Conservation (phyloP, 164 flowering plant genomes). For the grape (Vitis vinifera) region ASM3070453v1 NC_081819.1:21993001-21993500, state of each 20-base stretch:
- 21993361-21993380: slow-evolving; percentile 62
- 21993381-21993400: slow-evolving; percentile 38
- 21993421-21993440: slow-evolving; percentile 37
- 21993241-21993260: slow-evolving; percentile 25
- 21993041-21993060: slow-evolving; percentile 63
- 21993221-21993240: slow-evolving; percentile 34
- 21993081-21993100: slow-evolving; percentile 51
- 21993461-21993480: slow-evolving; percentile 38
- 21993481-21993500: slow-evolving; percentile 59
- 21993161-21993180: not conserved
- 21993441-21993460: not conserved
- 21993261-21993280: slow-evolving; percentile 49
- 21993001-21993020: slow-evolving; percentile 57
- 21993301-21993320: slow-evolving; percentile 30
- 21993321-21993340: slow-evolving; percentile 25
- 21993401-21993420: slow-evolving; percentile 45
- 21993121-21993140: slow-evolving; percentile 10
- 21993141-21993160: too few species aligned
- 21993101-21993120: slow-evolving; percentile 44
- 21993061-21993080: slow-evolving; percentile 56
- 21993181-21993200: slow-evolving; percentile 5
- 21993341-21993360: slow-evolving; percentile 35
- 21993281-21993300: slow-evolving; percentile 16
- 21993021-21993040: slow-evolving; percentile 51
- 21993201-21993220: slow-evolving; percentile 56